Evolutionary conservation across 2,329 filamentous ascomycete genomes (phyloP), one percentile per base, ranked within the genome.

Genomic region (Domatiomyces catenatus): DNA sequence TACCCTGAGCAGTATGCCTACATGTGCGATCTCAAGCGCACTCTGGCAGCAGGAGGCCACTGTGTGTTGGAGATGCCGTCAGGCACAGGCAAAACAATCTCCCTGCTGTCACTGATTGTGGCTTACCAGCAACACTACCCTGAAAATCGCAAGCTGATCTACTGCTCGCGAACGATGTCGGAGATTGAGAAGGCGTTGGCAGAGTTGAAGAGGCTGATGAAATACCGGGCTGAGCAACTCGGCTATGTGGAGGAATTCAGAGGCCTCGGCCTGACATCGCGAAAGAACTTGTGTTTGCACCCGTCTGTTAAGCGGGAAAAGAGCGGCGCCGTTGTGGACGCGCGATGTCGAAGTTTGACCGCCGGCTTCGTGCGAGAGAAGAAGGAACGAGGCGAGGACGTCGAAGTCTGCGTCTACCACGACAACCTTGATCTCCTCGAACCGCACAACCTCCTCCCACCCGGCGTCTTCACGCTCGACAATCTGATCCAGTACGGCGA

Each of bases 51-150:
- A 18, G 86, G 86, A 48, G 93, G 92, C 54, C 88, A 98, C 69
- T 95, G 89, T 66, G 90, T 98, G 19, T 71, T 98, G 60, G 92
- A 98, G 71, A 98, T 98, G 92, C 92, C 92, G 67, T 98, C 92
- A 53, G 92, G 92, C 44, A 98, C 92, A 20, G 92, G 92, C 54
- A 98, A 98, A 73, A 98, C 92, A 0, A 86, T 98, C 22, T 95
- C 92, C 8, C 75, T 98, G 3, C 74, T 98, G 44, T 95, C 92
- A 0, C 77, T 98, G 59, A 98, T 98, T 62, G 81, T 98, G 52
- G 90, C 92, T 43, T 98, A 98, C 62, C 93, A 98, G 67, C 86
- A 92, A 65, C 83, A 89, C 64, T 89, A 90, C 62, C 87, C 89
- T 2, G 87, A 94, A 64, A 86, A 92, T 61, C 77, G 93, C 50